Evolutionary conservation across 495 filamentous ascomycete species (phyloP).

Genomic region (Aspergillus ostianus): DNA sequence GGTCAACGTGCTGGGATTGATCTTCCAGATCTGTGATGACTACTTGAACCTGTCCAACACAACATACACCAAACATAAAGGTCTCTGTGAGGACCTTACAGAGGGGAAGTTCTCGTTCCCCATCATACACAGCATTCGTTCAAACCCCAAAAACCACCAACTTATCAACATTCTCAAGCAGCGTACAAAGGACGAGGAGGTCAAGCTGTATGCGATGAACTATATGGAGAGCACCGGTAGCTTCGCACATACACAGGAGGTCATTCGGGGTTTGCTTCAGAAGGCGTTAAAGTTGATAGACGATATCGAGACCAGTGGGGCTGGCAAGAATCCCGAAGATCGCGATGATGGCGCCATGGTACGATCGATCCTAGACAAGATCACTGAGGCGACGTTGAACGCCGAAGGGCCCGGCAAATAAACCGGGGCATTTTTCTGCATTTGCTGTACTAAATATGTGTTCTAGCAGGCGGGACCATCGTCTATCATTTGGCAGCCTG

Average conservation of each 20-base stretch:
- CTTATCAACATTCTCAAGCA: constrained; percentile 91
- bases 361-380: constrained; percentile 46
- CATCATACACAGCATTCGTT: constrained; percentile 90
- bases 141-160: constrained; percentile 73
- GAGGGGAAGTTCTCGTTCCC: constrained; percentile 99
- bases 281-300: constrained; percentile 67
- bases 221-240: constrained; percentile 90
- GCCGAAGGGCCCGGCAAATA: constrained; percentile 21
- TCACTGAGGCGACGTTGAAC: constrained; percentile 39
- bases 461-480: neutral
- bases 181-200: constrained; percentile 77
- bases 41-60: constrained; percentile 78
- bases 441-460: neutral
- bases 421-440: neutral
- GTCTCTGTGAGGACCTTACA: constrained; percentile 92
- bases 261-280: constrained; percentile 63
- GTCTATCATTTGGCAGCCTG: neutral
- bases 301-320: constrained; percentile 56
- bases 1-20: constrained; percentile 85
- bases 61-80: constrained; percentile 84
- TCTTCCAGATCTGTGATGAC: constrained; percentile 97
- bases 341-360: constrained; percentile 39
- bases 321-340: constrained; percentile 30
- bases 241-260: constrained; percentile 78
- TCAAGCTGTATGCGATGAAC: constrained; percentile 86